Evolutionary conservation across 1,139 yeast genomes (phyloP).

Genomic region (Nakaseomyces delphensis): DNA sequence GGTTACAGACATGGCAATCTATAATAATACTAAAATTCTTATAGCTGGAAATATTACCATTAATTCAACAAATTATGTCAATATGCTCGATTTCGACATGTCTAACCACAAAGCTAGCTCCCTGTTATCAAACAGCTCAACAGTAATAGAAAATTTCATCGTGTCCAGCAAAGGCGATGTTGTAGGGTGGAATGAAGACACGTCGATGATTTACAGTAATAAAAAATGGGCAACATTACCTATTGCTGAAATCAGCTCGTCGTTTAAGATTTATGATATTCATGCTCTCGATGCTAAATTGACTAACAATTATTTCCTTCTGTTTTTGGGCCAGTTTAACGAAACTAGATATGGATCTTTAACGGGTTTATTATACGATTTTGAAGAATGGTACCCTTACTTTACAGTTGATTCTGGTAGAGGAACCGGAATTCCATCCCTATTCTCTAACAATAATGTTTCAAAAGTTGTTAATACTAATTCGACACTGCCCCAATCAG

Average conservation of each 20-base stretch:
- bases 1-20: slow-evolving; percentile 48
- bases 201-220: slow-evolving; percentile 11
- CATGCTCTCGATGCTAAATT: background rate
- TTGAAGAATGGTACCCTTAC: slow-evolving; percentile 65
- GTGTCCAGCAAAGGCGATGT: slow-evolving; percentile 10
- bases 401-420: slow-evolving; percentile 29
- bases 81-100: slow-evolving; percentile 18
- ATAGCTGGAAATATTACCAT: slow-evolving; percentile 50
- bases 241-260: slow-evolving; percentile 10
- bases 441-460: slow-evolving; percentile 34
- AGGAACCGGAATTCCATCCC: slow-evolving; percentile 8
- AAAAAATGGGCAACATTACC: slow-evolving; percentile 13
- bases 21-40: slow-evolving; percentile 43
- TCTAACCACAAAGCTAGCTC: slow-evolving; percentile 9
- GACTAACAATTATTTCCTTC: slow-evolving; percentile 36
- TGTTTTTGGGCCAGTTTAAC: slow-evolving; percentile 55
- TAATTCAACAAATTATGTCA: slow-evolving; percentile 11
- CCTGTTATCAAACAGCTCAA: slow-evolving; percentile 10
- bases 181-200: slow-evolving; percentile 19
- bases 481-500: slow-evolving; percentile 16
- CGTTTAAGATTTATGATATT: slow-evolving; percentile 10
- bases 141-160: slow-evolving; percentile 14
- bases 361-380: slow-evolving; percentile 64
- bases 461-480: slow-evolving; percentile 30
- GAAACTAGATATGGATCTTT: slow-evolving; percentile 49